Conservation (phyloP, 371 early-diverging fungal genomes). For the Batkoa obscura region DNA sequence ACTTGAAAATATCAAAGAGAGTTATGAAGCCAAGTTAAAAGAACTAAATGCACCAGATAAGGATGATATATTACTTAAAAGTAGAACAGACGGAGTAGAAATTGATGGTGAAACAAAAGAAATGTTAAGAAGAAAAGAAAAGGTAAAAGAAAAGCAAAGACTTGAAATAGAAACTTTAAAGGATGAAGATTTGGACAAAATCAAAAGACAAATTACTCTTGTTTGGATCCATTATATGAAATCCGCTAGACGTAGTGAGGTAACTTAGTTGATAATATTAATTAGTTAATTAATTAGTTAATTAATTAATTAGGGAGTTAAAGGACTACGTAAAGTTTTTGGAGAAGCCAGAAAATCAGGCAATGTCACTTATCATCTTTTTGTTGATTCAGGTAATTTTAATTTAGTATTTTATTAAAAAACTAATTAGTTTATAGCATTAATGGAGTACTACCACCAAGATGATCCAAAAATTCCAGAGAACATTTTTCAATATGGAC, state of each 20-base stretch:
- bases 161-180: constrained; percentile 33
- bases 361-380: constrained; percentile 65
- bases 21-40: constrained; percentile 20
- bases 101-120: constrained; percentile 69
- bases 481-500: constrained; percentile 77
- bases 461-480: constrained; percentile 70
- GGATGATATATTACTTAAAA: constrained; percentile 20
- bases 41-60: neutral
- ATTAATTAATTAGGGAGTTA: constrained; percentile 23
- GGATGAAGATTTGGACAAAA: constrained; percentile 34
- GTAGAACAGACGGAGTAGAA: constrained; percentile 22
- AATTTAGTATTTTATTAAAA: neutral
- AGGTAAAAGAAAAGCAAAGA: constrained; percentile 41
- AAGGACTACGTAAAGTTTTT: constrained; percentile 60
- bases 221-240: constrained; percentile 82
- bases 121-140: constrained; percentile 36
- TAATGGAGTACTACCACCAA: constrained; percentile 83
- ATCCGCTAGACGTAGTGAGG: constrained; percentile 59
- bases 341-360: constrained; percentile 55
- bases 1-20: constrained; percentile 23
- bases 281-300: neutral
- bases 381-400: constrained; percentile 44
- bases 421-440: constrained; percentile 20
- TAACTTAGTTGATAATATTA: constrained; percentile 8
- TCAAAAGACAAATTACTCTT: constrained; percentile 37